Evolutionary conservation across 1,284 basidiomycete genomes (phyloP).

Genomic region (Schizophyllum amplum): DNA sequence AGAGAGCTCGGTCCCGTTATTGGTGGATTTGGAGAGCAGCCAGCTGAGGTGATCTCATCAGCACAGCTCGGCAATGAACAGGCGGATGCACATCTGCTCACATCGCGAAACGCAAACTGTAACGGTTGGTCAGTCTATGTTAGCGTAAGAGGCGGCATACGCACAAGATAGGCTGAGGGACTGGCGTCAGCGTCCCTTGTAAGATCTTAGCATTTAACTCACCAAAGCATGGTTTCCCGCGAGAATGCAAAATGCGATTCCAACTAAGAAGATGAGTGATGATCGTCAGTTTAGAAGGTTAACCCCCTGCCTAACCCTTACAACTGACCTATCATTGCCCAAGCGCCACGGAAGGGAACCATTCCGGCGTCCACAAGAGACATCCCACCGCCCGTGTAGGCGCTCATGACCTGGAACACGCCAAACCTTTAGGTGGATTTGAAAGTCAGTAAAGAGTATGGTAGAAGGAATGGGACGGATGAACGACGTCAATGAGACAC

Average conservation of each 20-base stretch:
- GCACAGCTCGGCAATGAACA: not conserved
- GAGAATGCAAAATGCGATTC: slow-evolving; percentile 39
- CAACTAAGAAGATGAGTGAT: slow-evolving; percentile 22
- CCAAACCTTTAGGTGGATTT: slow-evolving; percentile 28
- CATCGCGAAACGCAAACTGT: slow-evolving; percentile 33
- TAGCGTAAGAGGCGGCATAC: slow-evolving; percentile 5
- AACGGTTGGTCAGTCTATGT: not conserved
- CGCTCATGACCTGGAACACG: slow-evolving; percentile 39
- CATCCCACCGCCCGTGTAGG: slow-evolving; percentile 48
- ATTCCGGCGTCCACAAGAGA: slow-evolving; percentile 51
- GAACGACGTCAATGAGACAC: no score
- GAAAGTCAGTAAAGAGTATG: not conserved
- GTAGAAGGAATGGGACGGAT: not conserved
- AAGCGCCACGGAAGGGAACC: slow-evolving; percentile 46
- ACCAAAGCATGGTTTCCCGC: slow-evolving; percentile 50
- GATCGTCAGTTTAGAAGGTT: no score
- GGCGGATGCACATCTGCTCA: slow-evolving; percentile 15
- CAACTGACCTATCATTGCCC: slow-evolving; percentile 39
- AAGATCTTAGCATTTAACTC: slow-evolving; percentile 14
- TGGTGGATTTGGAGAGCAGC: slow-evolving; percentile 39
- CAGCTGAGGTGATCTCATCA: slow-evolving; percentile 27
- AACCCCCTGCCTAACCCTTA: no score
- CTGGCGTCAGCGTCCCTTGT: not conserved
- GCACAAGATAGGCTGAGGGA: slow-evolving; percentile 30
- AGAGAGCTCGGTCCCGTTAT: slow-evolving; percentile 36